Conservation (phyloP, 768 basidiomycete genomes). For the Tephrocybe sp. region DNA sequence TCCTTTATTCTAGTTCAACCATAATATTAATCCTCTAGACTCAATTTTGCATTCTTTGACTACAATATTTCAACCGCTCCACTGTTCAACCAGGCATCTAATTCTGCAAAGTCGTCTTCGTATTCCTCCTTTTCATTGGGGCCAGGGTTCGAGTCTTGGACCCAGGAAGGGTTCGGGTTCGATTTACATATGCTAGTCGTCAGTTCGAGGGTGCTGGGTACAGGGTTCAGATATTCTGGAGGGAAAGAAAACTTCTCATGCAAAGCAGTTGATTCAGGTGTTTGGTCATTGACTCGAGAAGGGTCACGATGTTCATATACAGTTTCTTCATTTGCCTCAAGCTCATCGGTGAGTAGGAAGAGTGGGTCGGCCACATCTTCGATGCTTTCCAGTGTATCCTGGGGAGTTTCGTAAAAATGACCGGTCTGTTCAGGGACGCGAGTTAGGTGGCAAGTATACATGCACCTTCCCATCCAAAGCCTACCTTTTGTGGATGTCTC, state of each 20-base stretch:
- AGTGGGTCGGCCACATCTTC: neutral
- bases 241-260: slow-evolving; percentile 30
- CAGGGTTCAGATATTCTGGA: slow-evolving; percentile 15
- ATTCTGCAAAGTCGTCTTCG: slow-evolving; percentile 55
- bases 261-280: neutral
- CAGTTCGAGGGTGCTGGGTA: neutral
- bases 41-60: neutral
- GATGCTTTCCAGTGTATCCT: neutral
- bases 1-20: slow-evolving; percentile 4
- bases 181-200: neutral
- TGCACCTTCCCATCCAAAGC: too few relatives aligned
- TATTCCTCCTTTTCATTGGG: slow-evolving; percentile 16
- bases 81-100: slow-evolving; percentile 69
- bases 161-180: too few relatives aligned
- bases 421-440: neutral
- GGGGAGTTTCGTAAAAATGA: neutral
- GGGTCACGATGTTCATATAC: neutral
- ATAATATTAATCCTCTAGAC: slow-evolving; percentile 1
- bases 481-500: too few relatives aligned
- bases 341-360: slow-evolving; percentile 8
- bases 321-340: neutral
- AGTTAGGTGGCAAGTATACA: neutral
- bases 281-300: neutral
- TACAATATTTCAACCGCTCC: slow-evolving; percentile 55
- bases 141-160: neutral